Evolutionary conservation across 1,139 yeast species (phyloP), one percentile per base, ranked within the genome.

Genomic region (Candida labiduridarum): DNA sequence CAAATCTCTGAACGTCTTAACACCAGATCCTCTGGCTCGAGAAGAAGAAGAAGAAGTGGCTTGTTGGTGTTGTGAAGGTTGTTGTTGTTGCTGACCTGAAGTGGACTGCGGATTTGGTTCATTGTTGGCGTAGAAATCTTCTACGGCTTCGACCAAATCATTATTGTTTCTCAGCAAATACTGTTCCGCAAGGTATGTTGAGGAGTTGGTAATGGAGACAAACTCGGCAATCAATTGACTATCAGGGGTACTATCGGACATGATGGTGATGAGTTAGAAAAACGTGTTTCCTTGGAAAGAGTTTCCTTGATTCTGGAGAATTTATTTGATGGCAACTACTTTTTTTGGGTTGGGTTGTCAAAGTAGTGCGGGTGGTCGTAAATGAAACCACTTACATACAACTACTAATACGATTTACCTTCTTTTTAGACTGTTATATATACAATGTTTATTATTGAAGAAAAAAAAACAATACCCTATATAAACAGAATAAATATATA

Each of bases 1-100:
- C 62, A 86, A 72, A 56, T 84, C 86, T 50, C 80, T 69, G 52
- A 84, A 80, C 8, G 84, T 76, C 42, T 68, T 67, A 14, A 76
- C 60, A 4, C 79, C 54, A 2, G 48, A 42, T 18, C 36, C 44
- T 34, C 19, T 40, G 30, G 40, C 18, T 22, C 41, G 33, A 19
- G 47, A 33, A 16, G 42, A 19, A 19, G 22, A 19, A 19, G 22
- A 19, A 19, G 22, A 19, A 12, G 30, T 25, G 2, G 43, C 25
- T 35, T 49, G 47, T 25, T 33, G 44, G 15, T n/a, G 31, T 22
- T 31, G 31, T 31, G n/a, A 16, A 5, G 44, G 18, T 33, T 49
- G 46, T 19, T 30, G 45, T 31, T 31, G 29, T 25, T 25, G 29
- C 10, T 33, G 16, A n/a, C 14, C 10, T 30, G 45, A 12, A 16